Evolutionary conservation across 2,329 filamentous ascomycete genomes (phyloP).

Genomic region (Leptographium flavum): DNA sequence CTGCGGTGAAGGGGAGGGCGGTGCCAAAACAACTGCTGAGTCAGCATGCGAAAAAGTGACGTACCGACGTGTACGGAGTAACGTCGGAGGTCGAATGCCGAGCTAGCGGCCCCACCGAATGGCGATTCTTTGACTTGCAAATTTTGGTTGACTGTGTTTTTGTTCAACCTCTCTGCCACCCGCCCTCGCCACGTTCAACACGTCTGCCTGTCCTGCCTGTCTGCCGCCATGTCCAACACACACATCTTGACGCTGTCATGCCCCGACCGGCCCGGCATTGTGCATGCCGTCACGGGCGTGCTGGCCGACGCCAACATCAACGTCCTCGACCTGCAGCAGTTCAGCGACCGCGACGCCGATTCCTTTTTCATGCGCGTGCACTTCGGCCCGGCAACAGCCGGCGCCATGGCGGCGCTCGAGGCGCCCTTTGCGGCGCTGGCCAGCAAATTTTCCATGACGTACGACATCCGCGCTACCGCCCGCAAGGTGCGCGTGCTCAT

Average conservation of each 20-base stretch:
- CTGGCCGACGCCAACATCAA: conserved; percentile 62
- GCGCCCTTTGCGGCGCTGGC: conserved; percentile 47
- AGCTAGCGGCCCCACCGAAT: not conserved
- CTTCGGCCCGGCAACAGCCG: conserved; percentile 47
- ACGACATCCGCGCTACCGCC: conserved; percentile 52
- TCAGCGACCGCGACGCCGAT: conserved; percentile 58
- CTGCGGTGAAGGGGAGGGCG: too few species aligned
- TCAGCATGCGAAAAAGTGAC: too few species aligned
- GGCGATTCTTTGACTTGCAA: not conserved
- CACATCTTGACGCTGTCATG: conserved; percentile 71
- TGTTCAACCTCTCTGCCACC: not conserved
- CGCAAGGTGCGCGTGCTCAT: conserved; percentile 65
- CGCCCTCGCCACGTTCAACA: not conserved
- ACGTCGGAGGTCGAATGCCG: not conserved
- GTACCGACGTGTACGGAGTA: too few species aligned
- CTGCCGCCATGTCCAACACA: conserved; percentile 30
- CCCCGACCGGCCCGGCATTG: conserved; percentile 72
- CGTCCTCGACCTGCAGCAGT: conserved; percentile 75
- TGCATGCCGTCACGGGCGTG: conserved; percentile 69
- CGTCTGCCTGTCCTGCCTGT: not conserved
- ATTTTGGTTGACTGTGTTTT: not conserved
- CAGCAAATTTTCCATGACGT: conserved; percentile 49
- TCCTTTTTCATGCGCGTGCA: conserved; percentile 85
- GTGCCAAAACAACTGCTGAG: not conserved
- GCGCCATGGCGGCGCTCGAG: conserved; percentile 35